Base-by-base conservation (phyloP, 225 moss, liverwort and hornwort genomes). In the Pleurozium schreberi region DNA sequence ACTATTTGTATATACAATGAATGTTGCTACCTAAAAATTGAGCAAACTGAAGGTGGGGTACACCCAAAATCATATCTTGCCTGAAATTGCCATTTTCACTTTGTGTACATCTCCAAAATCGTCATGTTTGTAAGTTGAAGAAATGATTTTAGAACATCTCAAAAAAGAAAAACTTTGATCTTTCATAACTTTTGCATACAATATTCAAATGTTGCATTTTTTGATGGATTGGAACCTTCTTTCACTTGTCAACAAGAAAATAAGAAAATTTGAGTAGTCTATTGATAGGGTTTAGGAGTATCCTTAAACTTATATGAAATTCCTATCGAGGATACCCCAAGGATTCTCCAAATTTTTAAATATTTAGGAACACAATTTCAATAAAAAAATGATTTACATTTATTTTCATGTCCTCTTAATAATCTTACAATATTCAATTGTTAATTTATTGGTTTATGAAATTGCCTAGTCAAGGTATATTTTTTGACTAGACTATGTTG, bases 401-500 rank as follows among this genome's bases (percentile, higher is more conserved):
- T 22, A 9, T 9, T 36, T 53, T 14, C 0, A 9, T 36, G 0
- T 23, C 14, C 5, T 23, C 14, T 30, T 5, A 5, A 22, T 14
- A 14, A 36, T 14, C 18, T 9, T 53, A 23, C 2, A 23, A 53
- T 23, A 2, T 23, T 36, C 6, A 53, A 53, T 53, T 2, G 0
- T 23, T 36, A 23, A 0, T 8, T 33, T 33, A 19, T 49, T 75
- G 31, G 4, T 31, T 75, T 31, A 12, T 12, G 7, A 75, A 75
- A 8, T 21, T 75, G 3, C 50, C 8, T 50, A 75, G 0, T 34
- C 3, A 76, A 52, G 8, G 12, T 23, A 4, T 19, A 5, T 50
- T 20, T 1, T 47, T 11, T 21, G 1, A 12, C 2, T 53, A 21
- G 5, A 52, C 8, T 34, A 76, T 76, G 5, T 12, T 22, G 12